Evolutionary conservation across 2,329 filamentous ascomycete genomes (phyloP).

Genomic region (Paraphoma chrysanthemicola): DNA sequence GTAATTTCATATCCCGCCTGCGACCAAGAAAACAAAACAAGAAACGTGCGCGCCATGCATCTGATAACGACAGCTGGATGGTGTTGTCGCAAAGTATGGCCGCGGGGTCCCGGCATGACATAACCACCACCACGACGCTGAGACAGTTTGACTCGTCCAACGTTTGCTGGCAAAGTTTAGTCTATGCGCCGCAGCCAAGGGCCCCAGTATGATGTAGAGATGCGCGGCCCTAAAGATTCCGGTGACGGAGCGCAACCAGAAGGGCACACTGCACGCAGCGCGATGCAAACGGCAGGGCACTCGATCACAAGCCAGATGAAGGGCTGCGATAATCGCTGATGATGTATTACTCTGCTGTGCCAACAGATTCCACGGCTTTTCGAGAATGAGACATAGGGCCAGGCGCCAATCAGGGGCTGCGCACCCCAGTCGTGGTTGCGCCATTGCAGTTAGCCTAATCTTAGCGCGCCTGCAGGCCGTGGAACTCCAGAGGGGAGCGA

Average conservation of each 20-base stretch:
- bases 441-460: neutral
- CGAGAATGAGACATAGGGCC: slow-evolving; percentile 17
- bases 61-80: slow-evolving; percentile 2
- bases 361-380: slow-evolving; percentile 22
- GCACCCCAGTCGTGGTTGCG: slow-evolving; percentile 20
- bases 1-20: neutral
- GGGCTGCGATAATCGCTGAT: neutral
- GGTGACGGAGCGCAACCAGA: too few species aligned
- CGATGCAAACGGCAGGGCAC: neutral
- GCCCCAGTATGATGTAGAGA: slow-evolving; percentile 28
- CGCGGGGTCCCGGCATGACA: slow-evolving; percentile 15
- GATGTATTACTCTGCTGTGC: slow-evolving; percentile 13
- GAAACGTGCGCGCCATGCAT: neutral
- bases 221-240: neutral
- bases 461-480: slow-evolving; percentile 6
- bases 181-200: slow-evolving; percentile 20
- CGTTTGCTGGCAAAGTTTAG: slow-evolving; percentile 30
- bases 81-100: slow-evolving; percentile 2
- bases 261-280: neutral
- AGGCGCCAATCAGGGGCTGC: slow-evolving; percentile 10
- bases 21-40: neutral
- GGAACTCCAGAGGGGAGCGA: slow-evolving; percentile 4
- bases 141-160: slow-evolving; percentile 29
- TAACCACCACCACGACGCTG: slow-evolving; percentile 12
- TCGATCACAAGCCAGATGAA: neutral